A percentile compares a stretch with the other conserved stretches of the same genome.
Conservation (phyloP, 2,329 filamentous ascomycete species). For the Parafenestella ontariensis region DNA sequence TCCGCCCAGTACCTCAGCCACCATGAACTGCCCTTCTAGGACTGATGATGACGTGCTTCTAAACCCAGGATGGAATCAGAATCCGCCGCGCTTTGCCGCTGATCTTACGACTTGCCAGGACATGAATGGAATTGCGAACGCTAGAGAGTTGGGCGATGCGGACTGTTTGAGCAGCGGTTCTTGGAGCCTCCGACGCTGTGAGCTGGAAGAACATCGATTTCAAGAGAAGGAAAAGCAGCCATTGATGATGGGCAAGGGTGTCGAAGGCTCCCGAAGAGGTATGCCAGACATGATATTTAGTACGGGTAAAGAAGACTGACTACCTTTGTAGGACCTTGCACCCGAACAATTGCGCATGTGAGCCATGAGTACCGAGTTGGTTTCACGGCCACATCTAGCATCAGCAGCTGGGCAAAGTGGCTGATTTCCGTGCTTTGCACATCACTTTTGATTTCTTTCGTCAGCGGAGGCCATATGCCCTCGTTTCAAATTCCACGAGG, state of each 20-base stretch:
- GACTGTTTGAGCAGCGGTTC: conserved; percentile 21
- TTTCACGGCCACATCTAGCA: conserved; percentile 7
- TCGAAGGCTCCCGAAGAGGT: conserved; percentile 32
- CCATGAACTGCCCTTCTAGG: conserved; percentile 43
- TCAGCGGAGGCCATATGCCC: conserved; percentile 14
- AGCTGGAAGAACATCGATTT: conserved; percentile 20
- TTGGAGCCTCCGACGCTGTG: conserved; percentile 17
- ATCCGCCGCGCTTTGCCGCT: conserved; percentile 37
- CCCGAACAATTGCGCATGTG: conserved; percentile 30
- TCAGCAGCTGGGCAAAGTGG: conserved; percentile 31
- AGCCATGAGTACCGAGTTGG: conserved; percentile 25
- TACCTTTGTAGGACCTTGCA: conserved; percentile 33
- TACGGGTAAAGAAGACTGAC: conserved; percentile 11
- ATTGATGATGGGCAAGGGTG: conserved; percentile 29
- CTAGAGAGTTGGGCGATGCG: conserved; percentile 37
- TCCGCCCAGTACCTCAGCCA: background rate
- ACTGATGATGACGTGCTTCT: conserved; percentile 34
- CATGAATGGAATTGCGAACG: conserved; percentile 40
- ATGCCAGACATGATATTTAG: background rate
- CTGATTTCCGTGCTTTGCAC: conserved; percentile 33
- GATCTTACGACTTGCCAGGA: conserved; percentile 42
- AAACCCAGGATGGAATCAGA: conserved; percentile 42
- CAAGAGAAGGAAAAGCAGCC: conserved; percentile 27
- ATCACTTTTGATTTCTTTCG: conserved; percentile 31
- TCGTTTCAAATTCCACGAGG: conserved; percentile 9